Evolutionary conservation across 2,329 filamentous ascomycete genomes (phyloP), one percentile per base, ranked within the genome.

Genomic region (Colletotrichum lindemuthianum): DNA sequence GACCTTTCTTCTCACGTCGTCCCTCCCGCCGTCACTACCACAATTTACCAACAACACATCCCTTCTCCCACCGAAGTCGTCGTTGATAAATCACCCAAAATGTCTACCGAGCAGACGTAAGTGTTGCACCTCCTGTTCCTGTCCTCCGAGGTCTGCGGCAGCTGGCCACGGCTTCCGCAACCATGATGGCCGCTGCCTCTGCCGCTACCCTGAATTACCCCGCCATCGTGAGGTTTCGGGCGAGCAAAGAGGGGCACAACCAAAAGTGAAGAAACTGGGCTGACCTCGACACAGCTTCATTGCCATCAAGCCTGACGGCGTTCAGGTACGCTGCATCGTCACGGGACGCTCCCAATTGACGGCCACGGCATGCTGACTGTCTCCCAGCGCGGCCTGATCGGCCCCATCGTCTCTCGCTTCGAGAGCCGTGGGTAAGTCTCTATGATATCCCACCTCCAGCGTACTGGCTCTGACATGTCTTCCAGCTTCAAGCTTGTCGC

Each of bases 281-380:
- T 68, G 50, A 68, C 65, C 12, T 41, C 33, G 45, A 54, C 24
- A 59, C 47, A 98, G 95, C 86, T 98, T 98, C 92, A 98, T 98
- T 88, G 96, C 96, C 80, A 93, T 99, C 89, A 99, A 99, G 93
- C 96, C 95, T 75, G 96, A 98, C 85, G 96, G 96, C 82, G 96
- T 98, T 85, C 96, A 97, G 90, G 93, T 97, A 90, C 73, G 84
- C 47, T 48, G 66, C 65, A 49, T 51, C 55, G 45, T 43, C 24
- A 10, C 34, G 48, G 34, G 24, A 59, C 58, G 60, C 48, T 24
- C 37, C 48, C 59, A 32, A 63, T 68, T 44, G 66, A 51, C 24
- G 11, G 34, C 7, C 12, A 4, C 40, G 54, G 44, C 33, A 48
- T 61, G 59, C 60, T 68, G 43, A 68, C 67, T 36, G 4, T 8